phyloP scores from a whole-genome alignment of 2,329 filamentous ascomycete genomes.

The Hypoxylon sp. region DNA sequence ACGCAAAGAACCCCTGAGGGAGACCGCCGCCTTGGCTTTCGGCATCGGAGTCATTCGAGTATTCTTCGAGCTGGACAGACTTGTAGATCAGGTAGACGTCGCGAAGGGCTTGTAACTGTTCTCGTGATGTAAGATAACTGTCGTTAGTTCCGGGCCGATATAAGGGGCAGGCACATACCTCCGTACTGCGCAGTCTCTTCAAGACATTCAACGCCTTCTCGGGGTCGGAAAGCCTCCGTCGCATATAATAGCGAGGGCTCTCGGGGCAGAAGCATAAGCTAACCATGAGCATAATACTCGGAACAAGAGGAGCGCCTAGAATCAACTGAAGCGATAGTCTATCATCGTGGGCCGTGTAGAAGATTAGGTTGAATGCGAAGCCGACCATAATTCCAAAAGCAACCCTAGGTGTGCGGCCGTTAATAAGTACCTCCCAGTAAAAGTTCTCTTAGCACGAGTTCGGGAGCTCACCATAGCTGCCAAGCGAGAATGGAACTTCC shows the following conservation, averaged over 20 bases:
- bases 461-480: constrained; percentile 49
- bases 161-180: constrained; percentile 40
- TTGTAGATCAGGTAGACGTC: constrained; percentile 54
- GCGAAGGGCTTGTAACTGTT: constrained; percentile 53
- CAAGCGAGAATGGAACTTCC: constrained; percentile 57
- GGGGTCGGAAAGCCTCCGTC: constrained; percentile 46
- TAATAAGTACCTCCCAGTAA: neutral
- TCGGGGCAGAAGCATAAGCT: constrained; percentile 52
- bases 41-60: constrained; percentile 16
- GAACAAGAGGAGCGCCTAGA: constrained; percentile 49
- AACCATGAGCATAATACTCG: constrained; percentile 47
- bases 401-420: constrained; percentile 29
- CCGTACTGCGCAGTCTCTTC: constrained; percentile 49
- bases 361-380: constrained; percentile 48
- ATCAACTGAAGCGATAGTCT: constrained; percentile 45
- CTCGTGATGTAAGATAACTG: no score
- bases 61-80: constrained; percentile 40
- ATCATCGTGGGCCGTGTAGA: constrained; percentile 39
- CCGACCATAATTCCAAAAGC: constrained; percentile 40
- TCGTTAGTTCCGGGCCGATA: no score
- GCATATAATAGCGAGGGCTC: constrained; percentile 53
- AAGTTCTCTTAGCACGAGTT: neutral
- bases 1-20: constrained; percentile 28
- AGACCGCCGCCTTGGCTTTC: constrained; percentile 9
- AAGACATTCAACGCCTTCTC: constrained; percentile 48